These are phyloP conservation scores for Beauveria brongniartii DNA, from an alignment of 2,329 filamentous ascomycete genomes.

Conservation along the genomic window DNA sequence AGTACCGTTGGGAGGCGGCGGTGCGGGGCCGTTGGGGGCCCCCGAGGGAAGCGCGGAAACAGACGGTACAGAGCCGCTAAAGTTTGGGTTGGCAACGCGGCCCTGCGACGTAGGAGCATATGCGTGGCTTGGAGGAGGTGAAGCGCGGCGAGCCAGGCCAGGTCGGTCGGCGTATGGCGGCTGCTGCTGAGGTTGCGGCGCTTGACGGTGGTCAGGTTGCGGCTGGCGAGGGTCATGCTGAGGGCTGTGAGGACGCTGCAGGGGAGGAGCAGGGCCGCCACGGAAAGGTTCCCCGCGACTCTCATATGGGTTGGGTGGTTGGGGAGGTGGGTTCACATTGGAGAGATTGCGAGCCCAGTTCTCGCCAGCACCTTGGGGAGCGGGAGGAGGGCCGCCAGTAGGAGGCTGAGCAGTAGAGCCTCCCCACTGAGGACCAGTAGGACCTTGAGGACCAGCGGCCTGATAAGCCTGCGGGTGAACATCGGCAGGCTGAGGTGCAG, in stretches of 20 bases:
- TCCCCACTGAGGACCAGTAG: conserved; percentile 84
- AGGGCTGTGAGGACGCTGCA: conserved; percentile 67
- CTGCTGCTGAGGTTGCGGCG: conserved; percentile 4
- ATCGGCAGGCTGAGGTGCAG: conserved; percentile 85
- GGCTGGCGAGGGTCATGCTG: conserved; percentile 51
- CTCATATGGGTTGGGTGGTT: conserved; percentile 76
- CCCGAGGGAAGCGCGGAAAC: conserved; percentile 26
- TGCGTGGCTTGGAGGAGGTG: conserved; percentile 35
- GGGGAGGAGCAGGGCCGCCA: conserved; percentile 56
- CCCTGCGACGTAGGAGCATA: conserved; percentile 44
- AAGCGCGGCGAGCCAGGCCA: conserved; percentile 16
- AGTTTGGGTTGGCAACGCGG: conserved; percentile 53
- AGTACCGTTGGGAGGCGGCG: conserved; percentile 41
- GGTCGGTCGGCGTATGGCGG: conserved; percentile 8
- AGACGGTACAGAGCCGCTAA: conserved; percentile 45
- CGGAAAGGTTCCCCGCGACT: conserved; percentile 61
- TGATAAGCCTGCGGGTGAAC: conserved; percentile 95
- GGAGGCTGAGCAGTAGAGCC: conserved; percentile 55
- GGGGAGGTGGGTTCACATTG: conserved; percentile 68
- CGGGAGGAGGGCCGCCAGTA: conserved; percentile 51
- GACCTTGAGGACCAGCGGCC: conserved; percentile 69
- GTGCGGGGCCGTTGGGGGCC: conserved; percentile 24
- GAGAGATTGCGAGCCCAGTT: conserved; percentile 60
- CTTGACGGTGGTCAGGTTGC: conserved; percentile 37
- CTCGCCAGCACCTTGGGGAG: conserved; percentile 47